Conservation (phyloP, 306 rosid genomes). For the Hippophae gyantsensis region DNA sequence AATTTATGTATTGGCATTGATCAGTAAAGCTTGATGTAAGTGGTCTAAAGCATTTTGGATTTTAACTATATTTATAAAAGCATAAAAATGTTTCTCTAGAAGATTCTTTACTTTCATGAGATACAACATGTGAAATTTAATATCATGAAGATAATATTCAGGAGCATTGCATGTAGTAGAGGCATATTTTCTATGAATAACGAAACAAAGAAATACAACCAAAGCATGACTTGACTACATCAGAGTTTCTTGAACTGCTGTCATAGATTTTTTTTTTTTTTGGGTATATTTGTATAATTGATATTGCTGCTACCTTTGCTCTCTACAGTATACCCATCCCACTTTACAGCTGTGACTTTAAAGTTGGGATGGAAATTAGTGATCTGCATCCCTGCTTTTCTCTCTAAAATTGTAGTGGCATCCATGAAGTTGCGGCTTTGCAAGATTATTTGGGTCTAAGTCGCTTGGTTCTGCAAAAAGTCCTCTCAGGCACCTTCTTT, state of each 20-base stretch:
- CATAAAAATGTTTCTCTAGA: no score
- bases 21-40: constrained; percentile 26
- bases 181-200: no score
- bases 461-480: constrained; percentile 58
- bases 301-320: no score
- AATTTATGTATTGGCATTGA: constrained; percentile 25
- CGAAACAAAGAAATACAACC: background rate
- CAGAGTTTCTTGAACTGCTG: no score
- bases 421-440: constrained; percentile 54
- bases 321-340: background rate
- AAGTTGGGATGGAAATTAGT: constrained; percentile 22
- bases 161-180: no score
- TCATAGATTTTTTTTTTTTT: no score
- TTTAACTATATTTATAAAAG: no score
- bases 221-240: background rate
- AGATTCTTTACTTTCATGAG: no score
- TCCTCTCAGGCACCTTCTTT: constrained; percentile 53
- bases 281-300: no score
- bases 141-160: no score
- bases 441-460: constrained; percentile 44
- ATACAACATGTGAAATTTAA: no score
- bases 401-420: constrained; percentile 28
- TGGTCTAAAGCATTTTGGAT: background rate
- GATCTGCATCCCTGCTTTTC: constrained; percentile 21
- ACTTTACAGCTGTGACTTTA: background rate